A percentile compares a stretch with the other conserved stretches of the same genome.
phyloP scores from a whole-genome alignment of 2,329 filamentous ascomycete species.

The Xylaria sp. region DNA sequence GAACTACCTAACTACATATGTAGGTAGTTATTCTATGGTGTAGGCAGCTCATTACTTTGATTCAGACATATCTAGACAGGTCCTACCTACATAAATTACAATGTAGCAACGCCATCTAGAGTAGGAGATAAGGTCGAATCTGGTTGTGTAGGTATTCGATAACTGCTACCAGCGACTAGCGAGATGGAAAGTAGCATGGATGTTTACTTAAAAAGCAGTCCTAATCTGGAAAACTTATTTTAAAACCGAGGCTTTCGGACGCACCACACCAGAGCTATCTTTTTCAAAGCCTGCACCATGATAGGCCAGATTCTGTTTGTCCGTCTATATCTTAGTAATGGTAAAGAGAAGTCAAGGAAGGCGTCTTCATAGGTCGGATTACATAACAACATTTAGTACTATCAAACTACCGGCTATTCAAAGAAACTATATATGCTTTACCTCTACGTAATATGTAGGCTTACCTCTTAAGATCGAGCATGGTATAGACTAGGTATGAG shows the following conservation, averaged over 20 bases:
- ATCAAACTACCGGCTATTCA: too few relatives aligned
- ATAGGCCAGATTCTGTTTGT: background rate
- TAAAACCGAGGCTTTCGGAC: background rate
- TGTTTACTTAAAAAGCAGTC: too few relatives aligned
- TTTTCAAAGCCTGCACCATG: slow-evolving; percentile 7
- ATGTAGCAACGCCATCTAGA: background rate
- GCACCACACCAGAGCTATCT: background rate
- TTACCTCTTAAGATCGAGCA: too few relatives aligned
- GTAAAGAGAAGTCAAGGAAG: background rate
- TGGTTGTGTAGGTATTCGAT: background rate
- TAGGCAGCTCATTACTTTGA: background rate
- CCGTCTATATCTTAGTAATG: background rate
- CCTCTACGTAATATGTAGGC: too few relatives aligned
- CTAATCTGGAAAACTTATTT: background rate
- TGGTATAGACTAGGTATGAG: background rate
- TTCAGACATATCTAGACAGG: background rate
- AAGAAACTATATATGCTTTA: too few relatives aligned
- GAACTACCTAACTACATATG: background rate
- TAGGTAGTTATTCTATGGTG: background rate
- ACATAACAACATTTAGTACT: too few relatives aligned
- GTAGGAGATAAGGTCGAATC: background rate
- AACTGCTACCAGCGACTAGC: too few relatives aligned
- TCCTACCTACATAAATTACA: background rate
- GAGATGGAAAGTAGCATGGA: too few relatives aligned
- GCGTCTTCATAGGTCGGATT: background rate